A percentile compares a stretch with the other conserved stretches of the same genome.
These are phyloP conservation scores for Aspergillus ibericus DNA, from an alignment of 2,329 filamentous ascomycete genomes.

Conservation along the genomic window DNA sequence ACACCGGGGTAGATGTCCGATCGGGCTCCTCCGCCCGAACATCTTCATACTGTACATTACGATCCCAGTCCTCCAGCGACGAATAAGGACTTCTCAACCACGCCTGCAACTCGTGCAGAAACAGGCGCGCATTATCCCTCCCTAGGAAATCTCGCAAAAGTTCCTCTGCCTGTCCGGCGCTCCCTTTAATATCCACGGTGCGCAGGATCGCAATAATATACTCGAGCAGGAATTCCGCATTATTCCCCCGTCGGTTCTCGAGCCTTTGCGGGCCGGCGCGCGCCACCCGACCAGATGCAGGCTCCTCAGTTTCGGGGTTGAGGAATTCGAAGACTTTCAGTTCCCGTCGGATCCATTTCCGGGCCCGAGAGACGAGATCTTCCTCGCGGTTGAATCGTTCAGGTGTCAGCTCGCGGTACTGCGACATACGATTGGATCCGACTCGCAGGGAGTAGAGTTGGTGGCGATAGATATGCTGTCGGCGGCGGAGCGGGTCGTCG, in stretches of 20 bases:
- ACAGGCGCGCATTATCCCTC: conserved; percentile 67
- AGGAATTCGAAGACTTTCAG: conserved; percentile 80
- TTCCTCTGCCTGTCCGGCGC: conserved; percentile 74
- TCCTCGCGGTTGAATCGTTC: conserved; percentile 62
- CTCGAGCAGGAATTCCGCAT: conserved; percentile 81
- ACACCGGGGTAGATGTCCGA: conserved; percentile 27
- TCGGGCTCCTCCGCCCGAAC: conserved; percentile 8
- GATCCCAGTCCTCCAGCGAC: conserved; percentile 75
- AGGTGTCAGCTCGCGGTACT: conserved; percentile 72
- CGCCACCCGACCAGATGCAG: conserved; percentile 13
- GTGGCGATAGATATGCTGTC: conserved; percentile 71
- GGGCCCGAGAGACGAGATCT: conserved; percentile 71
- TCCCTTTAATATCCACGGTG: conserved; percentile 77
- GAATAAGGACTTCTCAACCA: conserved; percentile 81
- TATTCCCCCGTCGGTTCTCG: conserved; percentile 57
- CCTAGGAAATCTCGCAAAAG: conserved; percentile 78
- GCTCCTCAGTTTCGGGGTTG: conserved; percentile 36
- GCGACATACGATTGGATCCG: conserved; percentile 75
- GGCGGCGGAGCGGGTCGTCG: conserved; percentile 55
- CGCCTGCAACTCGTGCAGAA: conserved; percentile 79
- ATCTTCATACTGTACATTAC: conserved; percentile 68
- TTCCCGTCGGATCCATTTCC: conserved; percentile 80
- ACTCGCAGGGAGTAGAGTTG: conserved; percentile 77
- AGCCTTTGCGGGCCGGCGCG: conserved; percentile 34
- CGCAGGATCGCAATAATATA: conserved; percentile 83